phyloP scores from a whole-genome alignment of 192 early-diverging fungal species.

The Coemansia asiatica region DNA sequence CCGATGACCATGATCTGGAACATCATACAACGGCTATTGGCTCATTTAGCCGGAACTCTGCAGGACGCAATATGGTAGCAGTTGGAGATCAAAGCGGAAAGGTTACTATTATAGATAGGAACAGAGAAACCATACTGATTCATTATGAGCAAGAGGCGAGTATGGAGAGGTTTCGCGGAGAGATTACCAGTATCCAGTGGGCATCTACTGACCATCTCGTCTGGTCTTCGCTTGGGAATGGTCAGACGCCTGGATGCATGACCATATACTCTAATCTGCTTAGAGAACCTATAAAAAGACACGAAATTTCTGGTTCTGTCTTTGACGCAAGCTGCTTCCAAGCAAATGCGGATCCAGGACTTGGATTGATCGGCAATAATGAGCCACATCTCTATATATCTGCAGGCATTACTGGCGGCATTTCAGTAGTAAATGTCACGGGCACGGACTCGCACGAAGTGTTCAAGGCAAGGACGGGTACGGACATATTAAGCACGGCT shows the following conservation, averaged over 20 bases:
- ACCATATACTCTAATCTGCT: not conserved
- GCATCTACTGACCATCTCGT: not conserved
- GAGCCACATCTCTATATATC: not conserved
- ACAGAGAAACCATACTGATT: not conserved
- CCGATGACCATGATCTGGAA: not conserved
- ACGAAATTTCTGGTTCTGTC: not conserved
- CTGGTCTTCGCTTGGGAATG: not conserved
- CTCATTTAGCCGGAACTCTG: not conserved
- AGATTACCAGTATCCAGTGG: not conserved
- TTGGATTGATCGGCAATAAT: no score
- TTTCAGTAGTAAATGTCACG: not conserved
- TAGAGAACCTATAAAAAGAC: not conserved
- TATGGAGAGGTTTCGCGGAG: not conserved
- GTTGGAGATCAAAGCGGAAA: not conserved
- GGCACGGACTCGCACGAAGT: not conserved
- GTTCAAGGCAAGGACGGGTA: constrained; percentile 18
- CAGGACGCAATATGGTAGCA: not conserved
- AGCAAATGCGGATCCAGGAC: no score
- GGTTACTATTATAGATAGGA: not conserved
- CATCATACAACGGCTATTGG: not conserved
- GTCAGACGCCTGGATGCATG: not conserved
- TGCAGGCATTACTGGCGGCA: constrained; percentile 5
- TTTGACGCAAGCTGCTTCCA: not conserved
- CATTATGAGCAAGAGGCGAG: no score
- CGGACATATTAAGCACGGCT: constrained; percentile 35